Evolutionary conservation across 306 rosid species (phyloP), one percentile per base, ranked within the genome.

Genomic region (Purshia tridentata): DNA sequence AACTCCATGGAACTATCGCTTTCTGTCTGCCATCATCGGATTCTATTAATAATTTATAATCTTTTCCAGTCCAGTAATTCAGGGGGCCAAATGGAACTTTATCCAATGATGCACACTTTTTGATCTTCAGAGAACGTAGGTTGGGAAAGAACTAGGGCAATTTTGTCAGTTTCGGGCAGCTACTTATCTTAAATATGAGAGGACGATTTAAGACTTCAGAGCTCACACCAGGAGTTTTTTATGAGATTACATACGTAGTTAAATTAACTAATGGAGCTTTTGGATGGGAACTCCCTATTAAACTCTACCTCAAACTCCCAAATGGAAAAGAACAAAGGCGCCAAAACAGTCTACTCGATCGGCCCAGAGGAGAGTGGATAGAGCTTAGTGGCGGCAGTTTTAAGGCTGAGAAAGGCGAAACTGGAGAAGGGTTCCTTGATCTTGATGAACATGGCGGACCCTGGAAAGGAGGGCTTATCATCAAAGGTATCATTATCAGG

Each of bases 221-320:
- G 18, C 58, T 77, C 4, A 14, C 76, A 6, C 39, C 48, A 10
- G 55, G 62, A 15, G 68, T 50, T 58, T 51, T 16, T 4, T 77
- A 77, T 61, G 68, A 69, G 59, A 70, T 69, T 40, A 75, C 45
- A 19, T 60, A 41, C 18, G 5, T 47, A 9, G 65, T 69, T 2
- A 77, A 61, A 60, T 16, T 77, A 56, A 77, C 64, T 20, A 61
- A 62, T 2, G 56, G 29, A 8, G 71, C 23, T 16, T 60, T 0
- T 51, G 71, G 75, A 56, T 61, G 80, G 80, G 71, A 77, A 51
- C 47, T 41, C 50, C 71, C 80, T 7, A 6, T 57, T 55, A 40
- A 11, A 50, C 35, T 69, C 16, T 8, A 22, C 6, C 14, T 57
- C 45, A 56, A 2, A 4, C 69, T 56, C 7, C 52, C 45, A 12